Evolutionary conservation across 805 yeast genomes (phyloP), one percentile per base, ranked within the genome.

Genomic region (Hanseniaspora jakobsenii): DNA sequence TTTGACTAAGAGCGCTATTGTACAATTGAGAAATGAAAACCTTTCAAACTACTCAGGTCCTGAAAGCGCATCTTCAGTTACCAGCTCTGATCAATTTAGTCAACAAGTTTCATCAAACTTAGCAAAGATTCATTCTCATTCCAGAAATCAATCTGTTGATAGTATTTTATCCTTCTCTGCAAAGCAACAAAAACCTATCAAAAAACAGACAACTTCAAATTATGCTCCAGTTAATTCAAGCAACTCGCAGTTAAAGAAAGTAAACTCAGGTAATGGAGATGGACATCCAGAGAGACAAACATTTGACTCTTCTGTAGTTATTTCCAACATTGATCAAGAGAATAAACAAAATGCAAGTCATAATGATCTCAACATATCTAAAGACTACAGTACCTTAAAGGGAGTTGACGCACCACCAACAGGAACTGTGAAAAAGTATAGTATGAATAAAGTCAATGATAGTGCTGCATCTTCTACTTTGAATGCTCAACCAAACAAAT

Each of bases 21-120:
- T 16, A n/a, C 42, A 45, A 6, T 13, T 45, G 37, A 45, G 35
- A 26, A 21, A 24, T 14, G 48, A 45, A 16, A 34, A 30, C n/a
- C 7, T n/a, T 8, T 23, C 16, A 13, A 28, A 19, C 7, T 17
- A 16, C 17, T 26, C 39, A 16, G 48, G 48, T 7, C 40, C 44
- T 26, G 34, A 44, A 18, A 45, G 48, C 22, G 32, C 22, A 19
- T 28, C 38, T 2, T 45, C 48, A 18, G 30, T 34, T 16, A 36
- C 39, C 6, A 45, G 48, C 24, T 45, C 48, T 34, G 48, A 45
- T 24, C 44, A 45, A 5, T 38, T 45, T 21, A 38, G 28, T 18
- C 44, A 42, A 22, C 46, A 42, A 42, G 46, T 42, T 35, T 35
- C 44, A 14, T 23, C 22, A 16, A 45, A 38, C 17, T 28, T 45